phyloP scores from a whole-genome alignment of 2,329 filamentous ascomycete species.

The Elsinoe ampelina region DNA sequence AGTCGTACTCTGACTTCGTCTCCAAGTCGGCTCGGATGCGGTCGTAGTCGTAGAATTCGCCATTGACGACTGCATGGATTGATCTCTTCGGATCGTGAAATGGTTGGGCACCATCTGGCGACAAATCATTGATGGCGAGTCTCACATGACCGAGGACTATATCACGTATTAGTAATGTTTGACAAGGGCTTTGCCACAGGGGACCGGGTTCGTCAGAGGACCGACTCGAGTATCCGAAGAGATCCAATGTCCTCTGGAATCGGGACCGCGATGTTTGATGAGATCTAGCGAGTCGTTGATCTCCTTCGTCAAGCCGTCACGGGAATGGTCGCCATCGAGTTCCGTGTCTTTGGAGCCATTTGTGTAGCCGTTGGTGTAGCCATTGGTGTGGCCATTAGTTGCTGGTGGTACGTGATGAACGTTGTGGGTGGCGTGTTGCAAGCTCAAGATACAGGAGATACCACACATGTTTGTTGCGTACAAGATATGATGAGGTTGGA shows the following conservation, averaged over 20 bases:
- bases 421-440: constrained; percentile 16
- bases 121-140: constrained; percentile 46
- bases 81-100: constrained; percentile 27
- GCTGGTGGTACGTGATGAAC: neutral
- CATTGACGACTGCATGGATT: constrained; percentile 50
- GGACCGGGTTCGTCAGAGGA: constrained; percentile 21
- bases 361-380: constrained; percentile 9
- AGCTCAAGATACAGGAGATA: constrained; percentile 23
- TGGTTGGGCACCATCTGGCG: constrained; percentile 40
- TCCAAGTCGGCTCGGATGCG: constrained; percentile 32
- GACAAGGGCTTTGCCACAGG: constrained; percentile 7
- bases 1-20: constrained; percentile 33
- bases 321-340: constrained; percentile 9
- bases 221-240: constrained; percentile 35
- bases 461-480: constrained; percentile 22
- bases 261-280: constrained; percentile 39
- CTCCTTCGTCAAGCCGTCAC: constrained; percentile 18
- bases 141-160: constrained; percentile 42
- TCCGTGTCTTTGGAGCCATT: neutral
- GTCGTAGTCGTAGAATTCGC: constrained; percentile 50
- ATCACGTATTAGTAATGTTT: constrained; percentile 14
- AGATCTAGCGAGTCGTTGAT: constrained; percentile 28
- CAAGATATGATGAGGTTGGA: neutral
- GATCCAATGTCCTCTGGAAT: constrained; percentile 39
- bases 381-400: constrained; percentile 15